Conservation (phyloP, 148 eudicot genomes). For the Cornus kousa region DNA sequence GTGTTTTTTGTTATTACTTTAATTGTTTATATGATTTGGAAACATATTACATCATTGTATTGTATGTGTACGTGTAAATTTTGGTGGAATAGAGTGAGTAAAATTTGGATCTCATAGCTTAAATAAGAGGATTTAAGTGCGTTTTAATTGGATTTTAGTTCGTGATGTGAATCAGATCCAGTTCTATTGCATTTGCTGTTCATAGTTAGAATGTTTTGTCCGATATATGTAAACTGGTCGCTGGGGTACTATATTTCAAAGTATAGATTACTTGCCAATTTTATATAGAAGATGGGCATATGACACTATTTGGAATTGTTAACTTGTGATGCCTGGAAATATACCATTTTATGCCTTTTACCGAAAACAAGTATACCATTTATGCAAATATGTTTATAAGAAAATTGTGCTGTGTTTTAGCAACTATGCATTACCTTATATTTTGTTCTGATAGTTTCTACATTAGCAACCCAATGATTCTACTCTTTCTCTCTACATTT, state of each 20-base stretch:
- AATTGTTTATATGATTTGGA: not conserved
- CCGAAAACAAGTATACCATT: no score
- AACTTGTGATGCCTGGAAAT: not conserved
- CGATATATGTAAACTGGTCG: no score
- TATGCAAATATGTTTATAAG: not conserved
- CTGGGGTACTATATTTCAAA: not conserved
- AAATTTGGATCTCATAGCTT: slow-evolving; percentile 29
- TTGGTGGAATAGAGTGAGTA: slow-evolving; percentile 6
- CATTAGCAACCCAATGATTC: not conserved
- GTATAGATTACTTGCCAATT: not conserved
- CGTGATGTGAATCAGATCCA: slow-evolving; percentile 22
- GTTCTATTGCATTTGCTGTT: not conserved
- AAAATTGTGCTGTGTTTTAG: not conserved
- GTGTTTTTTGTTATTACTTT: not conserved
- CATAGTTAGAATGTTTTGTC: not conserved
- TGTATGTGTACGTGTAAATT: not conserved
- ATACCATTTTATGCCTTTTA: not conserved
- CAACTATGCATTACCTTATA: not conserved
- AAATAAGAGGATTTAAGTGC: slow-evolving; percentile 17
- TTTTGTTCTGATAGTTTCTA: not conserved
- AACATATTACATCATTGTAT: not conserved
- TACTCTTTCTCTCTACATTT: not conserved
- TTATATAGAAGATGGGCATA: not conserved
- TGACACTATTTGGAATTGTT: not conserved
- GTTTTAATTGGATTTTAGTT: slow-evolving; percentile 11